Conservation (phyloP, 805 yeast genomes). For the Starmerella cellae region DNA sequence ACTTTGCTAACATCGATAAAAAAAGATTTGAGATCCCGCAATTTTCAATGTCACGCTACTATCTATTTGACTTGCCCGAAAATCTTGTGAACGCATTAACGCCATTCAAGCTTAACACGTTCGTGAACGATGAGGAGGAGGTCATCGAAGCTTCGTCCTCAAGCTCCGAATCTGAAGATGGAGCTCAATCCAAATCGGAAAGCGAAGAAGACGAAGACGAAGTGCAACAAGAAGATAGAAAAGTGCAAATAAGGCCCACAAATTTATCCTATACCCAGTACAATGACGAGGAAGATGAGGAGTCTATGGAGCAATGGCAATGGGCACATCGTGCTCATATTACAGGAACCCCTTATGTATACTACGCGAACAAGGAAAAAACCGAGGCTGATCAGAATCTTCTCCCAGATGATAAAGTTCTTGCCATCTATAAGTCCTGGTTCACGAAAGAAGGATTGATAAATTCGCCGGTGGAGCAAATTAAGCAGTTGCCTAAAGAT, state of each 20-base stretch:
- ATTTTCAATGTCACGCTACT: conserved; percentile 9
- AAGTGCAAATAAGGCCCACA: not conserved
- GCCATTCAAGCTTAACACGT: conserved; percentile 22
- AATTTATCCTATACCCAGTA: conserved; percentile 34
- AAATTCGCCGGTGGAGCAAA: conserved; percentile 37
- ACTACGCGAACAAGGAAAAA: conserved; percentile 35
- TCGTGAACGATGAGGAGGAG: conserved; percentile 5
- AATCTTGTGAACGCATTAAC: conserved; percentile 19
- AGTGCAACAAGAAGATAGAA: conserved; percentile 23
- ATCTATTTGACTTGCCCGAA: conserved; percentile 18
- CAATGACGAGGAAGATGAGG: conserved; percentile 13
- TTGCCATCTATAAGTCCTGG: conserved; percentile 56
- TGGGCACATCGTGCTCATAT: conserved; percentile 21
- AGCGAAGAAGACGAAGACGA: not conserved
- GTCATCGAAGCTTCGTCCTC: conserved; percentile 17
- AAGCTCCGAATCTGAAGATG: conserved; percentile 12
- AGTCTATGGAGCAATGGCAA: conserved; percentile 16
- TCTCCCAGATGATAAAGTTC: conserved; percentile 36
- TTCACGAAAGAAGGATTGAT: conserved; percentile 34
- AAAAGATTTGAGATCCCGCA: too few relatives aligned
- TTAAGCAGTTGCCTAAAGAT: conserved; percentile 31
- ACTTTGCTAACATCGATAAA: too few relatives aligned
- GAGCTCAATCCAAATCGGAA: conserved; percentile 3
- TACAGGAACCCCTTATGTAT: conserved; percentile 49
- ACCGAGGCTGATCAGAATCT: not conserved